Evolutionary conservation across 2,329 filamentous ascomycete species (phyloP), one percentile per base, ranked within the genome.

Genomic region (Pyrenophora tritici-repentis): DNA sequence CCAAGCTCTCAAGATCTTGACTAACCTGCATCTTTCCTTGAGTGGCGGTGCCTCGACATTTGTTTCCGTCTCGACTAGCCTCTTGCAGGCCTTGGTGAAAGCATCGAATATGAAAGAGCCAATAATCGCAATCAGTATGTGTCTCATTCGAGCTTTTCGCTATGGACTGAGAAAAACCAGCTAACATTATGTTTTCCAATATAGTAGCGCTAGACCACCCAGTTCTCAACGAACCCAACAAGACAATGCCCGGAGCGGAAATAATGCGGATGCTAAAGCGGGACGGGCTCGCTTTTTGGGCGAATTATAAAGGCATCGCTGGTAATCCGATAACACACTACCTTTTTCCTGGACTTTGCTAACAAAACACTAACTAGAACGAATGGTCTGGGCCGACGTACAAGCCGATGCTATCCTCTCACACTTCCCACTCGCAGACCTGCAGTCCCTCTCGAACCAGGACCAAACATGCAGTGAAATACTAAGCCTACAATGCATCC

Each of bases 81-180:
- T 62, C 0, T 13, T 62, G 0, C 54, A 58, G 16, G 47, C 42
- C 0, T 7, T 60, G 0, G 42, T 42, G 0, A 55, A 58, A 9
- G 56, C 57, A 0, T 54, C 24, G 0, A 34, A 5, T 0, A 59
- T 60, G 55, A 3, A 47, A 0, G 3, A 49, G 1, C 54, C 59
- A 1, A 34, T 12, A 1, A 49, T 53, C 1, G 44, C 53, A 2
- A 26, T 55, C 1, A 20, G 18, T 20, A 20, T 1, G 18, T 20
- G 3, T 20, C 18, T 20, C 18, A 3, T 20, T 20, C 18, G 18
- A 20, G 18, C 18, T 5, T 3, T 20, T 20, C 5, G n/a, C 18
- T 5, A 20, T 20, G 18, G 18, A 20, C 18, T 20, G 18, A 5
- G 18, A 20, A 20, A 20, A 5, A 20, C 18, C 18, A 20, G n/a